A percentile compares a stretch with the other conserved stretches of the same genome.
phyloP scores from a whole-genome alignment of 2,329 filamentous ascomycete species.

The Colletotrichum viniferum region DNA sequence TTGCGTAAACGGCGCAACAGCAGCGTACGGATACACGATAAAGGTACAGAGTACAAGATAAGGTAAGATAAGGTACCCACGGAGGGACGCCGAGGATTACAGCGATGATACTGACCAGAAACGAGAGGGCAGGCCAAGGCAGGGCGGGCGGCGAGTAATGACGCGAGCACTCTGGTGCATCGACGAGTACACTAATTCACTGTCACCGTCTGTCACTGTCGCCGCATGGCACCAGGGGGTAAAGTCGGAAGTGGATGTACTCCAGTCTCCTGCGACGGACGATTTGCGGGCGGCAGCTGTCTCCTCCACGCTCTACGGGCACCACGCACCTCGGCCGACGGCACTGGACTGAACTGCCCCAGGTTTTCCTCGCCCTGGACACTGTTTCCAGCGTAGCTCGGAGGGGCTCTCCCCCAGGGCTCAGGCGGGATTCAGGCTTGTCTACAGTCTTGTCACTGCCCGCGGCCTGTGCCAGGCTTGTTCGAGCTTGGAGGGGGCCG shows the following conservation, averaged over 20 bases:
- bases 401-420: background rate
- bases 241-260: background rate
- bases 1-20: background rate
- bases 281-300: too few relatives aligned
- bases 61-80: background rate
- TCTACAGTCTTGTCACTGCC: background rate
- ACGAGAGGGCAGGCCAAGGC: background rate
- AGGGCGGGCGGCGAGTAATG: conserved; percentile 12
- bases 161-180: background rate
- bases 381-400: background rate
- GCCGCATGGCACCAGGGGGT: background rate
- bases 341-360: background rate
- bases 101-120: conserved; percentile 1
- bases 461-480: background rate
- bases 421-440: background rate
- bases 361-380: background rate
- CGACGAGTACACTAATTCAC: background rate
- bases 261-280: background rate
- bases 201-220: background rate
- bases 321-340: background rate
- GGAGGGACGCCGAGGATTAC: background rate
- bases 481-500: background rate
- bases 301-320: background rate
- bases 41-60: background rate
- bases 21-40: background rate